A percentile compares a stretch with the other conserved stretches of the same genome.
Conservation (phyloP, 768 basidiomycete genomes). For the Lactarius quietus region DNA sequence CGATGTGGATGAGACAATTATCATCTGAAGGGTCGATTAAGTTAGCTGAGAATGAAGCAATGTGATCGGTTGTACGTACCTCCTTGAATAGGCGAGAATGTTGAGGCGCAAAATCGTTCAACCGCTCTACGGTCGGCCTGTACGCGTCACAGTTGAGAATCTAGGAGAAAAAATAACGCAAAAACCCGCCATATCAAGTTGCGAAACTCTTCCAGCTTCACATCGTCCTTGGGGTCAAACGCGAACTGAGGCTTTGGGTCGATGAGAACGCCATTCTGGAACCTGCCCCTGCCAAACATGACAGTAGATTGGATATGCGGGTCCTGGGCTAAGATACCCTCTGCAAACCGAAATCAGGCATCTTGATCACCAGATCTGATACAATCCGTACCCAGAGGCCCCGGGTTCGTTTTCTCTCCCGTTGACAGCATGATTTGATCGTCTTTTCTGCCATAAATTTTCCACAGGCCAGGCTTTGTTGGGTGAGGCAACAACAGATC, state of each 20-base stretch:
- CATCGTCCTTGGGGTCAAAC: constrained; percentile 30
- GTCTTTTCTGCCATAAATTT: constrained; percentile 29
- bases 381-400: constrained; percentile 30
- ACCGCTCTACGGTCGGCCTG: constrained; percentile 41
- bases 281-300: constrained; percentile 36
- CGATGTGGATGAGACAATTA: constrained; percentile 37
- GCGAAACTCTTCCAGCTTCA: constrained; percentile 29
- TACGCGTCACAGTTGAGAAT: not conserved
- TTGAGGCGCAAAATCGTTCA: constrained; percentile 41
- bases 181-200: constrained; percentile 22
- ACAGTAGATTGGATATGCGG: constrained; percentile 32
- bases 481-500: constrained; percentile 47
- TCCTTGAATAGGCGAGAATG: constrained; percentile 48
- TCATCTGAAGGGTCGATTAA: constrained; percentile 36
- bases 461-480: constrained; percentile 37
- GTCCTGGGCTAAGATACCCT: constrained; percentile 36
- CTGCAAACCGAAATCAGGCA: constrained; percentile 29
- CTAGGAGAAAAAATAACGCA: not conserved
- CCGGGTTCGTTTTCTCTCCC: constrained; percentile 36
- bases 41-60: not conserved
- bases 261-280: constrained; percentile 35
- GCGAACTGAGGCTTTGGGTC: constrained; percentile 30
- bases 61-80: constrained; percentile 27
- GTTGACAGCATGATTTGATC: constrained; percentile 35
- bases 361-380: not conserved